These are phyloP conservation scores for Nymphaea thermarum DNA, from an alignment of 164 flowering plant genomes.

Conservation along the genomic window DNA sequence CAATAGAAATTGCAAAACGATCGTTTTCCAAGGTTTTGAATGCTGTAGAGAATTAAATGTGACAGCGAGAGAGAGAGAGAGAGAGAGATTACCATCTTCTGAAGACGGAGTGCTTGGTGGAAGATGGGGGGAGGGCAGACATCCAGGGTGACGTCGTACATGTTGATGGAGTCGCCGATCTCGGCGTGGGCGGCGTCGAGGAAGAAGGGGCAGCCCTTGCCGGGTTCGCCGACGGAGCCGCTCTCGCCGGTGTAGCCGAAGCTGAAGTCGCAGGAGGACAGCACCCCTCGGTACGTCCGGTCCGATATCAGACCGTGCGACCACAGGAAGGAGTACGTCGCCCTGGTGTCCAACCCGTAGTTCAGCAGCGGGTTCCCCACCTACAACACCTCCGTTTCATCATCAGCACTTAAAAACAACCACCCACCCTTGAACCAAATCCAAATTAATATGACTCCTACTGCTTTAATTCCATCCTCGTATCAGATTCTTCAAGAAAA, in stretches of 20 bases:
- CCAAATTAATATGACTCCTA: too few relatives aligned
- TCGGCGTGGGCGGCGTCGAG: neutral
- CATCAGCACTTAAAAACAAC: neutral
- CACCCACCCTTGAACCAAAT: neutral
- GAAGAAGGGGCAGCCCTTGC: neutral
- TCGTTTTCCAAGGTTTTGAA: too few relatives aligned
- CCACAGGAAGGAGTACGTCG: slow-evolving; percentile 6
- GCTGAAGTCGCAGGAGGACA: slow-evolving; percentile 1
- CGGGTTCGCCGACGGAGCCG: neutral
- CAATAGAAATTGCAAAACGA: too few relatives aligned
- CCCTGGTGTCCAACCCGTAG: slow-evolving; percentile 4
- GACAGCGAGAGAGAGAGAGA: slow-evolving; percentile 3
- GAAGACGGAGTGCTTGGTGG: slow-evolving; percentile 1
- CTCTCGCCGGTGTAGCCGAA: slow-evolving; percentile 2
- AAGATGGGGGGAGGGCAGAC: slow-evolving; percentile 4
- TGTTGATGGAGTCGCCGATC: slow-evolving; percentile 2
- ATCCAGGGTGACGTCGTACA: slow-evolving; percentile 5
- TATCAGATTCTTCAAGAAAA: too few relatives aligned
- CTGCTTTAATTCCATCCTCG: too few relatives aligned
- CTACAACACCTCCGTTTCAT: neutral
- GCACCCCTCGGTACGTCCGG: neutral
- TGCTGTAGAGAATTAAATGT: neutral
- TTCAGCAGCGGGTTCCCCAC: slow-evolving; percentile 3
- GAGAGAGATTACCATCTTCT: slow-evolving; percentile 3
- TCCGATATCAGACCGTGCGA: slow-evolving; percentile 5